A percentile compares a stretch with the other conserved stretches of the same genome.
Conservation (phyloP, 1,284 basidiomycete genomes). For the Veloporphyrellus conicus region DNA sequence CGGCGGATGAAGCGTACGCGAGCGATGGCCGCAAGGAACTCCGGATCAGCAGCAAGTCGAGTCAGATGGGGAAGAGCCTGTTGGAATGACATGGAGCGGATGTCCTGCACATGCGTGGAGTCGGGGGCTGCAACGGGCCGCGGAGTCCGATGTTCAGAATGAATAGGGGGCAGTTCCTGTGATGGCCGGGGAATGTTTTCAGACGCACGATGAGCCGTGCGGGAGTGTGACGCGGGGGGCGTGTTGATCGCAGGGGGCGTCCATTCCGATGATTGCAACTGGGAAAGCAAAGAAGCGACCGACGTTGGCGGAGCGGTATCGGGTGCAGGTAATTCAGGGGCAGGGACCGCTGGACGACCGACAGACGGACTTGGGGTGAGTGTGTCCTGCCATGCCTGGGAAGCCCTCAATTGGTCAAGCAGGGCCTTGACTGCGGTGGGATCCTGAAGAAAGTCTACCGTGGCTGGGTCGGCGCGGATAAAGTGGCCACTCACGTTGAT, state of each 20-base stretch:
- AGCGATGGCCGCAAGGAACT: slow-evolving; percentile 44
- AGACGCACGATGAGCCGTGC: slow-evolving; percentile 8
- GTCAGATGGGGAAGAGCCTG: slow-evolving; percentile 59
- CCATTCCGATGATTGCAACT: slow-evolving; percentile 42
- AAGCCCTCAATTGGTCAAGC: slow-evolving; percentile 58
- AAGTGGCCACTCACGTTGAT: slow-evolving; percentile 42
- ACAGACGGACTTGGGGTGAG: slow-evolving; percentile 24
- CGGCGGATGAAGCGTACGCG: slow-evolving; percentile 39
- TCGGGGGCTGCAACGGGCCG: slow-evolving; percentile 12
- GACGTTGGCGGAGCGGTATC: slow-evolving; percentile 27
- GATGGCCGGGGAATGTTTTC: slow-evolving; percentile 8
- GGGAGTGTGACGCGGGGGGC: slow-evolving; percentile 10
- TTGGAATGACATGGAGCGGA: slow-evolving; percentile 54
- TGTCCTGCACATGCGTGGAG: slow-evolving; percentile 32
- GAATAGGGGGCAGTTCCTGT: slow-evolving; percentile 10
- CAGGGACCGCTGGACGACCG: no score
- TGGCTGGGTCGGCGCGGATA: background rate
- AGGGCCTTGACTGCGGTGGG: slow-evolving; percentile 59
- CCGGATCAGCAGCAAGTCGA: slow-evolving; percentile 48
- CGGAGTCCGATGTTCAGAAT: slow-evolving; percentile 10
- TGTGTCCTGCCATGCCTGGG: slow-evolving; percentile 61
- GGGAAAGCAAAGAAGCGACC: slow-evolving; percentile 66
- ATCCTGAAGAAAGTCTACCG: slow-evolving; percentile 35
- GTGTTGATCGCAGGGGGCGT: slow-evolving; percentile 12
- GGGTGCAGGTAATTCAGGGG: slow-evolving; percentile 5